Conservation (phyloP, 179 eudicot species). For the Gypsophila paniculata region DNA sequence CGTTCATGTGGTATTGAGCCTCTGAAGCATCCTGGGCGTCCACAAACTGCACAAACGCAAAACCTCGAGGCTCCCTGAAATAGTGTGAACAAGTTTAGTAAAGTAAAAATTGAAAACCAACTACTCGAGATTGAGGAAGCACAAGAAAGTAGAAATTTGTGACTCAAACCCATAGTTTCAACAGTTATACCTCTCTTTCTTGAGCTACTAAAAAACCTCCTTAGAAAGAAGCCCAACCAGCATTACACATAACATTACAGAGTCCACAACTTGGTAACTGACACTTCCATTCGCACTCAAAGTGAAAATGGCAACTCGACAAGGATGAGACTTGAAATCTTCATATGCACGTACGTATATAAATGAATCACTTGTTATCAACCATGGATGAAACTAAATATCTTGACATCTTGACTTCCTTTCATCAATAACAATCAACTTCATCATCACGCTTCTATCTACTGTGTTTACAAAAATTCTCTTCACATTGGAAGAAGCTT, state of each 20-base stretch:
- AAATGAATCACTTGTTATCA: constrained; percentile 54
- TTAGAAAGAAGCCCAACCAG: constrained; percentile 29
- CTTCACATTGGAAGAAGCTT: constrained; percentile 54
- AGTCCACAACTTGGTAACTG: constrained; percentile 36
- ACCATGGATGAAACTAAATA: constrained; percentile 41
- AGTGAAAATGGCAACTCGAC: constrained; percentile 55
- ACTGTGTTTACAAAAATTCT: constrained; percentile 29
- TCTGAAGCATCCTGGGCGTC: constrained; percentile 64
- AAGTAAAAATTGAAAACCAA: neutral
- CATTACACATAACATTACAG: constrained; percentile 31
- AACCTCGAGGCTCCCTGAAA: constrained; percentile 76
- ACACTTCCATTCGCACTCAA: constrained; percentile 53
- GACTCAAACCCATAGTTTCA: constrained; percentile 20
- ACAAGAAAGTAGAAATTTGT: neutral
- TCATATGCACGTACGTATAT: constrained; percentile 42
- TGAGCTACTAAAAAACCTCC: constrained; percentile 28
- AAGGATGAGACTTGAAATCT: constrained; percentile 54
- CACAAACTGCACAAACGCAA: constrained; percentile 77
- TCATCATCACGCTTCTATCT: constrained; percentile 35
- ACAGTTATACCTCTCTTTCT: constrained; percentile 32
- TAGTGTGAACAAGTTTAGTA: neutral
- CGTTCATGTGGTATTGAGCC: constrained; percentile 67
- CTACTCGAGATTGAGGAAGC: neutral
- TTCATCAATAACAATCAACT: constrained; percentile 44
- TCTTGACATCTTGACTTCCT: constrained; percentile 23